phyloP scores from a whole-genome alignment of 371 early-diverging fungal genomes.

The Haplosporangium sp. region DNA sequence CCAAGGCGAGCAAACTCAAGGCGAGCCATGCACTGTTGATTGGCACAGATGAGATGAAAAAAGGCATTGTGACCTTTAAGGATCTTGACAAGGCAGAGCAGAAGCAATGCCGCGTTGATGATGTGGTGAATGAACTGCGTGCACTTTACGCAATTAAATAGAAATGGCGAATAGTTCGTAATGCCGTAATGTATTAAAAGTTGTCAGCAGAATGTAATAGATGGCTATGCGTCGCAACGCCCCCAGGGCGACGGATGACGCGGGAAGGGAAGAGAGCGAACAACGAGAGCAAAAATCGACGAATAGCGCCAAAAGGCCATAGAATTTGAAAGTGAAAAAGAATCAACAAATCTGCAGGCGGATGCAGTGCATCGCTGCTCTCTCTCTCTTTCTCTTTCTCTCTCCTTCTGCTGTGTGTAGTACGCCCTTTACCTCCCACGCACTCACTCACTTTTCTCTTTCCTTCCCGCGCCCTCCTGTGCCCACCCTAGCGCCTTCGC shows the following conservation, averaged over 20 bases:
- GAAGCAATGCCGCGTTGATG: constrained; percentile 28
- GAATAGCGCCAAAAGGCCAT: constrained; percentile 20
- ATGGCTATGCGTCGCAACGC: too few relatives aligned
- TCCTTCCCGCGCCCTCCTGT: too few relatives aligned
- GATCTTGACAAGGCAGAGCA: constrained; percentile 47
- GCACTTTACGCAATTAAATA: background rate
- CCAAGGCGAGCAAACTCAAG: constrained; percentile 41
- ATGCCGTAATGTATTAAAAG: too few relatives aligned
- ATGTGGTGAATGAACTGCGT: constrained; percentile 16
- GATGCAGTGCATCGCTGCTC: constrained; percentile 24
- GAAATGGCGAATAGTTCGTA: too few relatives aligned
- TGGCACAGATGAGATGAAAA: constrained; percentile 47
- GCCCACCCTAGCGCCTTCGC: too few relatives aligned
- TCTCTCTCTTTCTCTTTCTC: background rate
- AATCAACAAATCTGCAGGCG: background rate
- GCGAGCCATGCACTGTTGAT: constrained; percentile 53
- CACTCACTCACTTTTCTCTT: too few relatives aligned
- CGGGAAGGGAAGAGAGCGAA: too few relatives aligned
- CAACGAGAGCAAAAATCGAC: background rate
- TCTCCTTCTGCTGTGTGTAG: too few relatives aligned
- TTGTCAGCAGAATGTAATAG: too few relatives aligned
- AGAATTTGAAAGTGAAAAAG: constrained; percentile 11
- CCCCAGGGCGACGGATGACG: too few relatives aligned
- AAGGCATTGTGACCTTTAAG: constrained; percentile 37
- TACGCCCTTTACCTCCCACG: too few relatives aligned